Evolutionary conservation across 306 rosid genomes (phyloP), one percentile per base, ranked within the genome.

Genomic region (Datisca glomerata): DNA sequence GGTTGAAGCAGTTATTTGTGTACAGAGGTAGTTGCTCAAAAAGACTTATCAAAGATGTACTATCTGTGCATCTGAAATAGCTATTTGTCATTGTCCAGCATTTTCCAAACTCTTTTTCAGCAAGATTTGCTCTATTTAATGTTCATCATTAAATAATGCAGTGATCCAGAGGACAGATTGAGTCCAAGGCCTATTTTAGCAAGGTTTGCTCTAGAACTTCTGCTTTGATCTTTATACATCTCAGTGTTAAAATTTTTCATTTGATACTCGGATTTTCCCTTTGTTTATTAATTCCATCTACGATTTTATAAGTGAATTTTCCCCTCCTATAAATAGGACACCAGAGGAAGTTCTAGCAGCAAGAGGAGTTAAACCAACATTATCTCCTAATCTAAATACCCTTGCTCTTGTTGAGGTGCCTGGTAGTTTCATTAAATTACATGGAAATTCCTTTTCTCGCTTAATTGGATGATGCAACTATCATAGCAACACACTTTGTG

Each of bases 1-100:
- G 97, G 94, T 87, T 37, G 97, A 87, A 63, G 97, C 97, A 53
- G 94, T 87, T 14, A 52, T 83, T 72, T 87, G 94, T 65, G 97
- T 87, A 19, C 94, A 83, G 62, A 83, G 93, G 97, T 87, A 67
- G 47, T 53, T 55, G 5, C 28, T 28, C 50, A 51, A 37, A 39
- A 28, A 41, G 52, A 22, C 19, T 9, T 22, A 12, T 13, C 31
- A 46, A 28, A 29, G 40, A 45, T 41, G 49, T 31, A 21, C 40
- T 16, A 23, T n/a, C n/a, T n/a, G n/a, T n/a, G n/a, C n/a, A n/a
- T n/a, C n/a, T n/a, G n/a, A n/a, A n/a, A n/a, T n/a, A n/a, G n/a
- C n/a, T n/a, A n/a, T n/a, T n/a, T 49, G 8, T 19, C 49, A 17
- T 41, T 46, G 21, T 46, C 45, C 31, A 37, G 59, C 5, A 14